Evolutionary conservation across 2,329 filamentous ascomycete species (phyloP).

Genomic region (Zasmidium citrigriseum): DNA sequence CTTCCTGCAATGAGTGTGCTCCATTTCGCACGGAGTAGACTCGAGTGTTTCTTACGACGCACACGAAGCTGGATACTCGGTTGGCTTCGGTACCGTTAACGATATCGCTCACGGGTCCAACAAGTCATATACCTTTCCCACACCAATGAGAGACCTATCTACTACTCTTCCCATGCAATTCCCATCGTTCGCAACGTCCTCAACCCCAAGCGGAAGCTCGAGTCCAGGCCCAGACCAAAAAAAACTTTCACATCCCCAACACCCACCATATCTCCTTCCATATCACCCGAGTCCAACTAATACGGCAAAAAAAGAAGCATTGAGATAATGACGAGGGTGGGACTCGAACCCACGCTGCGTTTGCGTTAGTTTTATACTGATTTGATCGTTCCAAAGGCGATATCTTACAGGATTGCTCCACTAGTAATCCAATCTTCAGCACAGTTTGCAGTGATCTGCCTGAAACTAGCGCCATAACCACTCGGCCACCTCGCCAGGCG

Average conservation of each 20-base stretch:
- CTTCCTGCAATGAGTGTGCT: too few relatives aligned
- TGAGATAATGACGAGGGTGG: constrained; percentile 23
- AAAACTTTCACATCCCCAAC: background rate
- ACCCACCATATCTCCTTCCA: background rate
- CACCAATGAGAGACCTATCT: too few relatives aligned
- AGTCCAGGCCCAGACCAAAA: too few relatives aligned
- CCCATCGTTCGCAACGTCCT: too few relatives aligned
- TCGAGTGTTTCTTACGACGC: too few relatives aligned
- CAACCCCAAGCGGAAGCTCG: too few relatives aligned
- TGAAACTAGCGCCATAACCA: constrained; percentile 29
- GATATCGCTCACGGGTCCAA: too few relatives aligned
- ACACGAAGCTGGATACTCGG: too few relatives aligned
- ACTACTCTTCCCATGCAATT: too few relatives aligned
- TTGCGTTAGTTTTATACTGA: background rate
- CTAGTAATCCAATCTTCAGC: constrained; percentile 26
- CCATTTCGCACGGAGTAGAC: too few relatives aligned
- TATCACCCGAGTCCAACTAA: background rate
- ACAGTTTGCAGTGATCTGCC: constrained; percentile 18
- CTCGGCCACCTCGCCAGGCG: constrained; percentile 23
- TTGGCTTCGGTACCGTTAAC: too few relatives aligned
- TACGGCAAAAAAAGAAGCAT: background rate
- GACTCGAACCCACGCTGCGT: constrained; percentile 33
- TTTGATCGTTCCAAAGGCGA: background rate
- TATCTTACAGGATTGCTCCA: constrained; percentile 11
- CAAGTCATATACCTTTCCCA: too few relatives aligned